Evolutionary conservation across 1,284 basidiomycete species (phyloP).

Genomic region (Dichomitus squalens): DNA sequence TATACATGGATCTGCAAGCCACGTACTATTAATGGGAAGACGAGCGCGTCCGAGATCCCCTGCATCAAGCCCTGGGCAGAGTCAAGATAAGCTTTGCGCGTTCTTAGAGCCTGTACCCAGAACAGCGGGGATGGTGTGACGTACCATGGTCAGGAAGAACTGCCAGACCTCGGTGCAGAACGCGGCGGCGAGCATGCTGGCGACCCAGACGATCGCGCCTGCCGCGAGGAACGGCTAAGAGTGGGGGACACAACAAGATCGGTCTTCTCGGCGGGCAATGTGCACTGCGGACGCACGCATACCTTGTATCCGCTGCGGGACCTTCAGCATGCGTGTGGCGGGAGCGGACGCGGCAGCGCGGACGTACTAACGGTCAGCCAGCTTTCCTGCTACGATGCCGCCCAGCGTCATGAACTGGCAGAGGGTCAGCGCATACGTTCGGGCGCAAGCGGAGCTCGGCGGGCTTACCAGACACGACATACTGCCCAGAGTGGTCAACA

Average conservation of each 20-base stretch:
- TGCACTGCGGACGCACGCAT: background rate
- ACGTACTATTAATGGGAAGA: conserved; percentile 25
- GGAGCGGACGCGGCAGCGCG: background rate
- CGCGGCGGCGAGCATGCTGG: conserved; percentile 28
- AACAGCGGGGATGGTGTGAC: background rate
- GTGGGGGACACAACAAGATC: background rate
- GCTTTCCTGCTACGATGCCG: conserved; percentile 28
- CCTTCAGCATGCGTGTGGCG: background rate
- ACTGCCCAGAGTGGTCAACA: conserved; percentile 28
- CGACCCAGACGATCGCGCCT: conserved; percentile 27
- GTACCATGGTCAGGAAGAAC: conserved; percentile 30
- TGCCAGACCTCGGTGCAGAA: conserved; percentile 32
- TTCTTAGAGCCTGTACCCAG: background rate
- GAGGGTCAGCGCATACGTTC: background rate
- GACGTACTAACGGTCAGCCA: conserved; percentile 32
- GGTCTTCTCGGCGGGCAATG: background rate
- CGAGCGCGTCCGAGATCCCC: conserved; percentile 19
- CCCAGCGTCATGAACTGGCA: conserved; percentile 28
- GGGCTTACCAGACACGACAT: conserved; percentile 26
- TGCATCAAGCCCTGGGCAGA: conserved; percentile 21
- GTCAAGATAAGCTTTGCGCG: background rate
- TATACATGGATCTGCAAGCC: no score
- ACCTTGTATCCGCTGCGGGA: conserved; percentile 24
- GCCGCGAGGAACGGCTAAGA: conserved; percentile 25
- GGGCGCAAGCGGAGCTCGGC: no score